Evolutionary conservation across 768 basidiomycete species (phyloP).

Genomic region (Leccinum fibrillosum): DNA sequence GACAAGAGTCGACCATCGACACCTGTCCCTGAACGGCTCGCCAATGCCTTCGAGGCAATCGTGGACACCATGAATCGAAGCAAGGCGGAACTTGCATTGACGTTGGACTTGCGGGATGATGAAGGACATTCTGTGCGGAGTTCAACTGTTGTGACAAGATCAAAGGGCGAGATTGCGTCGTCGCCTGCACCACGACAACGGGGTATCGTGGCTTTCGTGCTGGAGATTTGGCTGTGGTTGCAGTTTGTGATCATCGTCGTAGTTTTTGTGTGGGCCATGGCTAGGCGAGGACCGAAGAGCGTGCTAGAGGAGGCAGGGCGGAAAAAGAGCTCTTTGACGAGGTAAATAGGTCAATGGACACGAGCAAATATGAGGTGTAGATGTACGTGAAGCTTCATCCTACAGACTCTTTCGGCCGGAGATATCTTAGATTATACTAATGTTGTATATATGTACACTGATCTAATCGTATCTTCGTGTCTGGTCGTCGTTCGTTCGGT

Average conservation of each 20-base stretch:
- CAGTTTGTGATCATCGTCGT: constrained; percentile 74
- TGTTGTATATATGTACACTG: constrained; percentile 18
- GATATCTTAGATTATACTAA: constrained; percentile 21
- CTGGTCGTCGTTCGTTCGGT: background rate
- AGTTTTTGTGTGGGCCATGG: constrained; percentile 81
- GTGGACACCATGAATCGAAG: constrained; percentile 38
- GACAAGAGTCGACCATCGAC: constrained; percentile 26
- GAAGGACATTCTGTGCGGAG: background rate
- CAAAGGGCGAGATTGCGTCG: constrained; percentile 8
- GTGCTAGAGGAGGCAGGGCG: constrained; percentile 50
- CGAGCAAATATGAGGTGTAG: constrained; percentile 2
- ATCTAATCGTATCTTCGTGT: constrained; percentile 13
- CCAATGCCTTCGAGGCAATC: constrained; percentile 43
- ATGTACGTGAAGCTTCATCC: background rate
- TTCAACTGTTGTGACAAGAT: background rate
- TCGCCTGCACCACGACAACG: constrained; percentile 27
- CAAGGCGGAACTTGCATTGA: constrained; percentile 12
- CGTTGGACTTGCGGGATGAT: constrained; percentile 13
- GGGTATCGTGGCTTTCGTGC: constrained; percentile 42
- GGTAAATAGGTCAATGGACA: background rate
- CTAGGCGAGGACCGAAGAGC: constrained; percentile 68
- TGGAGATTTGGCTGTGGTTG: constrained; percentile 83
- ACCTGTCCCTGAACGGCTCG: constrained; percentile 40
- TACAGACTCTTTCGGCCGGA: constrained; percentile 6
- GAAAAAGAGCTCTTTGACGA: constrained; percentile 20